A percentile compares a stretch with the other conserved stretches of the same genome.
Conservation (phyloP, 768 basidiomycete genomes). For the Leccinum broughii region DNA sequence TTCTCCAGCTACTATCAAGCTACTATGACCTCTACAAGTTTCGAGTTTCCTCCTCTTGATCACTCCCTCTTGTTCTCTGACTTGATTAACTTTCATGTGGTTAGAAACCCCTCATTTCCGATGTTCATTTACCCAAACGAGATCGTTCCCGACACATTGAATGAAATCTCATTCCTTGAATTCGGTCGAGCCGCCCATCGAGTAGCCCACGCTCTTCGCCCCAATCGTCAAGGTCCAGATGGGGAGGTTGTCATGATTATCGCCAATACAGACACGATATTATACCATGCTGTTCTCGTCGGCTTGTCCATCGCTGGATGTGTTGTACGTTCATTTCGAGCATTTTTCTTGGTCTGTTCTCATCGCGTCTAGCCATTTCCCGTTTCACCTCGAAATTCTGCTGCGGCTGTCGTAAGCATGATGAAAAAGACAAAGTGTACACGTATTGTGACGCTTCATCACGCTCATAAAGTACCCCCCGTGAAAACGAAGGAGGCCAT, state of each 20-base stretch:
- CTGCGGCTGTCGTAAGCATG: conserved; percentile 16
- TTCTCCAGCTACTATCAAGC: neutral
- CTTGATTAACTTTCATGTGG: conserved; percentile 26
- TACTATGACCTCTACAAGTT: conserved; percentile 1
- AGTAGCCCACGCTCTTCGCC: conserved; percentile 42
- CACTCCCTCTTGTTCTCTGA: conserved; percentile 25
- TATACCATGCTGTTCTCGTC: conserved; percentile 33
- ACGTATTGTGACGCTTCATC: conserved; percentile 20
- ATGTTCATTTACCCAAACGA: conserved; percentile 20
- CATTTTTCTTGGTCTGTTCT: conserved; percentile 15
- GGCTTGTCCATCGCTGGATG: conserved; percentile 44
- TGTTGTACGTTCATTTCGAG: conserved; percentile 26
- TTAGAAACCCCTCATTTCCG: conserved; percentile 25
- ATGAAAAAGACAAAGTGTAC: conserved; percentile 22
- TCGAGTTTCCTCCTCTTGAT: conserved; percentile 26
- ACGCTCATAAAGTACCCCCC: conserved; percentile 13
- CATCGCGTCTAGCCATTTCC: conserved; percentile 31
- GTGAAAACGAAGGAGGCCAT: neutral
- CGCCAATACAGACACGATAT: conserved; percentile 34
- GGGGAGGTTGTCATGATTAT: conserved; percentile 24
- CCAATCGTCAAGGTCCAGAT: conserved; percentile 27
- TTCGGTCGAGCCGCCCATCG: conserved; percentile 32
- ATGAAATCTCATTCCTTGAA: conserved; percentile 27
- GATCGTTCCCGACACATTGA: conserved; percentile 7
- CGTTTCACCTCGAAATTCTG: conserved; percentile 32